Conservation (phyloP, 176 grass and related monocot species). For the Miscanthus lutarioriparius region DNA sequence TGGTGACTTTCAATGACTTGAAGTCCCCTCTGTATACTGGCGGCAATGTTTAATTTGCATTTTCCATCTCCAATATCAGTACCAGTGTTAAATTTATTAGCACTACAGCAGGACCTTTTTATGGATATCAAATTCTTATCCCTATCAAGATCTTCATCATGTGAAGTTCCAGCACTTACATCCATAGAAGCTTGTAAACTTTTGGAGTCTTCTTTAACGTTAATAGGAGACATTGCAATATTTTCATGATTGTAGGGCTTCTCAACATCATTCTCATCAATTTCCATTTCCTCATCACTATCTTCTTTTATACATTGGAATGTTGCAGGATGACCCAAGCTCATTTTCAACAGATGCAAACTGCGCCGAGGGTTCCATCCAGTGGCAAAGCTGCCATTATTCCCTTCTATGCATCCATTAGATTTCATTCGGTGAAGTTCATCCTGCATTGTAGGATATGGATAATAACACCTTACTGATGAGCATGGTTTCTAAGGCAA, state of each 20-base stretch:
- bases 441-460: slow-evolving; percentile 55
- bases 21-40: slow-evolving; percentile 87
- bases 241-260: slow-evolving; percentile 48
- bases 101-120: slow-evolving; percentile 47
- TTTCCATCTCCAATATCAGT: slow-evolving; percentile 22
- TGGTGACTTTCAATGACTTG: slow-evolving; percentile 72
- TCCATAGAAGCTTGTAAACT: slow-evolving; percentile 20
- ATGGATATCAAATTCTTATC: slow-evolving; percentile 33
- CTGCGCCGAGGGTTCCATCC: slow-evolving; percentile 80
- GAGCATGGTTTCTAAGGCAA: not conserved
- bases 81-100: slow-evolving; percentile 17
- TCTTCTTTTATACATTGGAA: slow-evolving; percentile 87
- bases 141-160: slow-evolving; percentile 34
- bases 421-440: slow-evolving; percentile 95
- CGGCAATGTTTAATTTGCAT: slow-evolving; percentile 56
- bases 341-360: slow-evolving; percentile 88
- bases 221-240: slow-evolving; percentile 37
- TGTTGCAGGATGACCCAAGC: slow-evolving; percentile 62
- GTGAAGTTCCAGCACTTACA: slow-evolving; percentile 26
- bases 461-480: slow-evolving; percentile 18
- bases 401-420: slow-evolving; percentile 51
- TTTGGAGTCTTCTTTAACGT: slow-evolving; percentile 29
- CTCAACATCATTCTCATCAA: slow-evolving; percentile 93
- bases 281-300: slow-evolving; percentile 96
- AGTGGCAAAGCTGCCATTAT: slow-evolving; percentile 52